Percentiles rank a stretch among this genome's conserved stretches.
Evolutionary conservation across 2,329 filamentous ascomycete genomes (phyloP).

Genomic region (Metarhizium brunneum): DNA sequence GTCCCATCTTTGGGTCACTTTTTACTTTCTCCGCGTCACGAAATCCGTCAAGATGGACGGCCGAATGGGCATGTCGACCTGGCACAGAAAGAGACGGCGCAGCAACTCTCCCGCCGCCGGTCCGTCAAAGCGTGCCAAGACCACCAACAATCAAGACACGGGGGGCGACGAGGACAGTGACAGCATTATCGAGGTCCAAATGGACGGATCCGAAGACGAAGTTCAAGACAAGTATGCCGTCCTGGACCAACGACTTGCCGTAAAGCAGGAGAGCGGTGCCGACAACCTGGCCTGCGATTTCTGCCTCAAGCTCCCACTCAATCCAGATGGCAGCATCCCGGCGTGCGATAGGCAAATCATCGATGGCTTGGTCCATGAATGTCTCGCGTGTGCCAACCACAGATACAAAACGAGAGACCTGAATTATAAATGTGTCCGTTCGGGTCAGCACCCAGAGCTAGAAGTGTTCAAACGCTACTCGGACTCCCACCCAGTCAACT

Average conservation of each 20-base stretch:
- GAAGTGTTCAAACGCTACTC: slow-evolving; percentile 11
- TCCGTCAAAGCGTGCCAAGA: not conserved
- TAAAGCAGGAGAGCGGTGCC: not conserved
- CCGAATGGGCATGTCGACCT: not conserved
- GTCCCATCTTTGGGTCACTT: too few relatives aligned
- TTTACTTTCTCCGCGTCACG: too few relatives aligned
- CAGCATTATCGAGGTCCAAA: too few relatives aligned
- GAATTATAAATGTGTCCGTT: slow-evolving; percentile 7
- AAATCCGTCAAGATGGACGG: too few relatives aligned
- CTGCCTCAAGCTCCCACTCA: slow-evolving; percentile 6
- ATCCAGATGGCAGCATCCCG: not conserved
- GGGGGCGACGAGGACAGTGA: not conserved
- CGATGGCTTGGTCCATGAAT: slow-evolving; percentile 11
- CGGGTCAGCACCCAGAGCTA: not conserved
- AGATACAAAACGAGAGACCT: slow-evolving; percentile 4
- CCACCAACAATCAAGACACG: not conserved
- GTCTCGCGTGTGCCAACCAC: slow-evolving; percentile 17
- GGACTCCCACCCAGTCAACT: slow-evolving; percentile 6
- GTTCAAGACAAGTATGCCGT: not conserved
- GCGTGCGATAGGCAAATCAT: not conserved
- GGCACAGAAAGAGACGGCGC: not conserved
- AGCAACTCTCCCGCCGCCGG: not conserved
- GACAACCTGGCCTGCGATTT: slow-evolving; percentile 8
- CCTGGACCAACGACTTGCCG: not conserved
- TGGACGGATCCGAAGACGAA: not conserved